Conservation (phyloP, 2,329 filamentous ascomycete species). For the Cephalotrichum gorgonifer region DNA sequence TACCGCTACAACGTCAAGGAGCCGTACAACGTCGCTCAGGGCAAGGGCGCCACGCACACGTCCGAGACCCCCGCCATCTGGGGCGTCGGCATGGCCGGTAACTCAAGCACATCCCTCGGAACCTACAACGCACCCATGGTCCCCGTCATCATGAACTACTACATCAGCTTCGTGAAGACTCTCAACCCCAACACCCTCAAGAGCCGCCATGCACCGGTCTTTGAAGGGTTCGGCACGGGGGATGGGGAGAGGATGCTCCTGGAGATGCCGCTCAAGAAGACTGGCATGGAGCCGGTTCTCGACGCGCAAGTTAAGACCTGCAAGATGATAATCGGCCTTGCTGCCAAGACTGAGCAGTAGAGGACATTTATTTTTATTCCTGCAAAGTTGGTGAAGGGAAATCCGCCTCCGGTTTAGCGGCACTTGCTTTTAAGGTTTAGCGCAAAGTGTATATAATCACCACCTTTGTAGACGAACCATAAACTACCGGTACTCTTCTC, state of each 20-base stretch:
- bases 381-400: too few species aligned
- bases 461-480: too few species aligned
- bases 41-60: slow-evolving; percentile 57
- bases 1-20: slow-evolving; percentile 64
- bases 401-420: too few species aligned
- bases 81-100: slow-evolving; percentile 42
- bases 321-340: slow-evolving; percentile 26
- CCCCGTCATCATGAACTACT: slow-evolving; percentile 57
- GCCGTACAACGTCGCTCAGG: slow-evolving; percentile 34
- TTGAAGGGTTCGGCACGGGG: slow-evolving; percentile 29
- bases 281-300: slow-evolving; percentile 25
- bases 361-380: too few species aligned
- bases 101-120: slow-evolving; percentile 44
- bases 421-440: too few species aligned
- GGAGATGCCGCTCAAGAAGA: slow-evolving; percentile 20
- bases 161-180: slow-evolving; percentile 60
- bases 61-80: slow-evolving; percentile 58
- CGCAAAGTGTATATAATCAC: too few species aligned
- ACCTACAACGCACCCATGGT: slow-evolving; percentile 46
- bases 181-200: slow-evolving; percentile 49
- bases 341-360: slow-evolving; percentile 12
- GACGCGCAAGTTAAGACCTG: slow-evolving; percentile 18
- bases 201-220: background rate
- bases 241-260: slow-evolving; percentile 21
- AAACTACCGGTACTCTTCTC: too few species aligned